These are phyloP conservation scores for Saturnispora serradocipensis DNA, from an alignment of 805 yeast species.

Conservation along the genomic window DNA sequence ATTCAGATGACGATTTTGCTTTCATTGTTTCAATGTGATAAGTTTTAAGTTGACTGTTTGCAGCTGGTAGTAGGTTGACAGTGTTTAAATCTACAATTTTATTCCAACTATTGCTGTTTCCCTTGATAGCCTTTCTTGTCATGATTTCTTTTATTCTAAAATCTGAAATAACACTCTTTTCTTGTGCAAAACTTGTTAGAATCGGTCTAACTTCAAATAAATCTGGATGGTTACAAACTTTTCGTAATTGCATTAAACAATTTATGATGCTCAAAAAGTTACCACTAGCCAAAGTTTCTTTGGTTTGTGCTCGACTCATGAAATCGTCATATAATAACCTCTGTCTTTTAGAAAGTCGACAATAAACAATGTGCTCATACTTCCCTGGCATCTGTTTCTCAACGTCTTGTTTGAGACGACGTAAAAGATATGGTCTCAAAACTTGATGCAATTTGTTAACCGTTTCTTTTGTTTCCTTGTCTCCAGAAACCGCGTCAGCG, in stretches of 20 bases:
- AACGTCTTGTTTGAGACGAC: slow-evolving; percentile 92
- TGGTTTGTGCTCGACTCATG: slow-evolving; percentile 93
- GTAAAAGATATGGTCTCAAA: slow-evolving; percentile 79
- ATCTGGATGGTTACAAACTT: slow-evolving; percentile 88
- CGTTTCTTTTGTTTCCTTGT: slow-evolving; percentile 74
- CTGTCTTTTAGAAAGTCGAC: slow-evolving; percentile 88
- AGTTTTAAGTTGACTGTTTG: slow-evolving; percentile 12
- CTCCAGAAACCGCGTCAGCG: slow-evolving; percentile 32
- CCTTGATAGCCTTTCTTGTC: slow-evolving; percentile 26
- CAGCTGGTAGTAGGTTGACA: slow-evolving; percentile 45
- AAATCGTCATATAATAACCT: slow-evolving; percentile 89
- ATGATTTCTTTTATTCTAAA: slow-evolving; percentile 36
- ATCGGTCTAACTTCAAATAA: slow-evolving; percentile 93
- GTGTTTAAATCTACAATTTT: slow-evolving; percentile 39
- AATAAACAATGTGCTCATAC: slow-evolving; percentile 88
- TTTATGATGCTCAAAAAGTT: slow-evolving; percentile 91
- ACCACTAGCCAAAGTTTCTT: slow-evolving; percentile 87
- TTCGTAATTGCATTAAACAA: slow-evolving; percentile 94
- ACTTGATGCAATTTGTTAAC: slow-evolving; percentile 89
- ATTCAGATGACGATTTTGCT: slow-evolving; percentile 38
- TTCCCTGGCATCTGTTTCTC: slow-evolving; percentile 99
- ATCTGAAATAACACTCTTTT: slow-evolving; percentile 46
- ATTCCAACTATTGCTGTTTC: not conserved
- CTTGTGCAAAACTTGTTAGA: slow-evolving; percentile 77
- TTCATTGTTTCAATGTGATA: slow-evolving; percentile 37